Evolutionary conservation across 345 rosid species (phyloP), one percentile per base, ranked within the genome.

Genomic region (Linum usitatissimum): DNA sequence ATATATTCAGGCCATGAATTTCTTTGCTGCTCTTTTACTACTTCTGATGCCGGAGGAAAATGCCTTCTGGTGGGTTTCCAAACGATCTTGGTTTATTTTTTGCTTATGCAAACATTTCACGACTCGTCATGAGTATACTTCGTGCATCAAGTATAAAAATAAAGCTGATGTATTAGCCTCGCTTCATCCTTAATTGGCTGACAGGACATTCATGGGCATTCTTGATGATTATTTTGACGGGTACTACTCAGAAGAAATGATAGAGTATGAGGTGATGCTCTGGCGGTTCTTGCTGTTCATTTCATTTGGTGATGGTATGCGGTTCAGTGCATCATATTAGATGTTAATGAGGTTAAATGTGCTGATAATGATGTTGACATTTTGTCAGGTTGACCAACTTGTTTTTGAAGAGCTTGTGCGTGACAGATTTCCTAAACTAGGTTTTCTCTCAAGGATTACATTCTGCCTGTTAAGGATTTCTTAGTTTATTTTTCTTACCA

Each of bases 11-110:
- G 99, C 99, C 59, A 94, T 94, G 99, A 94, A 94, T 76, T 94
- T 94, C 79, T 94, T 94, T 78, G 97, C 99, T 71, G 99, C 97
- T 23, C 78, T 94, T 69, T 86, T 94, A 64, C 92, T 94, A 62
- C 90, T 94, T 75, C 80, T 94, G 80, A 94, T 94, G 99, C 95
- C 99, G 0, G 99, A 94, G 80, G 99, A 94, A 83, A 94, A 94
- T 86, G 99, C 99, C 62, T 94, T 94, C 79, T 90, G 99, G 99
- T 93, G 83, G 71, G 82, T 75, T 60, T 66, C 18, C 45, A 68
- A 75, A 57, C 64, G 3, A 10, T 9, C 15, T 73, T 63, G 19
- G 42, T 75, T 72, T 20, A 42, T 53, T 55, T 13, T 18, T 9
- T 51, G 17, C 18, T 28, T 55, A 23, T 30, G 9, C 14, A 13